phyloP scores from a whole-genome alignment of 2,329 filamentous ascomycete genomes.

The Fusarium illudens region DNA sequence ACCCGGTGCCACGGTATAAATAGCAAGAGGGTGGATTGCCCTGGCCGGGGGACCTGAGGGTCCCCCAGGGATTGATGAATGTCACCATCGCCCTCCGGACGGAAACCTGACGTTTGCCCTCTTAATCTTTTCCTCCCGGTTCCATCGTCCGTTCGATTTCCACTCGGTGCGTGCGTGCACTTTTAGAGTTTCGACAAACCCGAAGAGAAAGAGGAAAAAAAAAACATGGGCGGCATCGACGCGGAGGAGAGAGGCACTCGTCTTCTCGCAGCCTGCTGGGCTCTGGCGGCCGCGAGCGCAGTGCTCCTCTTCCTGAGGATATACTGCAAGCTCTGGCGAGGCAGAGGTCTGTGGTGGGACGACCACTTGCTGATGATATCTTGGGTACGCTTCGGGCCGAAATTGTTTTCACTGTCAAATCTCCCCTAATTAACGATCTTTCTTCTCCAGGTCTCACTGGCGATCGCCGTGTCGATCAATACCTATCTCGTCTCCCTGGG shows the following conservation, averaged over 20 bases:
- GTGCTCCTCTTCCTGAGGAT: slow-evolving; percentile 44
- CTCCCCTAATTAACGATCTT: neutral
- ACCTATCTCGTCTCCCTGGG: slow-evolving; percentile 45
- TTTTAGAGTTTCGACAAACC: neutral
- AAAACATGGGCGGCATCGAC: neutral
- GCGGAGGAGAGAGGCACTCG: slow-evolving; percentile 40
- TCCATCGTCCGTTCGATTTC: neutral
- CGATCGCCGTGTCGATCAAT: slow-evolving; percentile 44
- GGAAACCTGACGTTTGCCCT: neutral
- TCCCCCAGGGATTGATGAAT: slow-evolving; percentile 25
- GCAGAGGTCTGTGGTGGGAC: slow-evolving; percentile 50
- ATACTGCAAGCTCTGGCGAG: slow-evolving; percentile 50
- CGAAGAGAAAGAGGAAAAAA: too few species aligned
- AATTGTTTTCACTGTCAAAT: neutral
- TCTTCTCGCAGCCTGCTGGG: slow-evolving; percentile 45
- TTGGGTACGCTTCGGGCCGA: slow-evolving; percentile 44
- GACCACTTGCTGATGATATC: slow-evolving; percentile 48
- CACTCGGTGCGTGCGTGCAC: neutral
- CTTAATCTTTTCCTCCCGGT: neutral
- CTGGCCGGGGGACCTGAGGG: slow-evolving; percentile 2
- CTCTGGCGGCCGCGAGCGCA: slow-evolving; percentile 34
- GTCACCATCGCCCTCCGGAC: neutral
- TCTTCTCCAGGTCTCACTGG: slow-evolving; percentile 36
- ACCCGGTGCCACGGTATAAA: slow-evolving; percentile 18
- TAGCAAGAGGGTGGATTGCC: slow-evolving; percentile 8